Evolutionary conservation across 202 grass and related monocot species (phyloP).

Genomic region (Zoysia matrella): DNA sequence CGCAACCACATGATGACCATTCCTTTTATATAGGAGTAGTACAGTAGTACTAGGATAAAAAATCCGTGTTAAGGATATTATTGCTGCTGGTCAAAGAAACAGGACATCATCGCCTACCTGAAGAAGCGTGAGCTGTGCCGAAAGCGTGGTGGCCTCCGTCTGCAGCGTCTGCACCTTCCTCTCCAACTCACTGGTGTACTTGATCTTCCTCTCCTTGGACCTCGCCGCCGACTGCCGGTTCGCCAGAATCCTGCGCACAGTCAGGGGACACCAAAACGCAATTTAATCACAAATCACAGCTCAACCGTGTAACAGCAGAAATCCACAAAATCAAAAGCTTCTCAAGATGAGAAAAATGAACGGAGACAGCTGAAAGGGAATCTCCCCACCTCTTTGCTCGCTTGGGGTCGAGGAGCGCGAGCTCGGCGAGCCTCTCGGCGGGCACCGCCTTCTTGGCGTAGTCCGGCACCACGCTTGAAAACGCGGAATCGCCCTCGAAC

Average conservation of each 20-base stretch:
- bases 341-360: too few relatives aligned
- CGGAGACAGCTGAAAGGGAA: not conserved
- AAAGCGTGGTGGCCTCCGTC: too few relatives aligned
- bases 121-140: not conserved
- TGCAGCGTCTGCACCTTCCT: too few relatives aligned
- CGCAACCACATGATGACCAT: not conserved
- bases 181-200: not conserved
- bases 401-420: slow-evolving; percentile 87
- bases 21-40: not conserved
- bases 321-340: slow-evolving; percentile 14
- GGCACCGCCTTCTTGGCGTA: slow-evolving; percentile 92
- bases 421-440: slow-evolving; percentile 70
- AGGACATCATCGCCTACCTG: slow-evolving; percentile 55
- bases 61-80: not conserved
- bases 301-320: not conserved
- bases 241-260: slow-evolving; percentile 76
- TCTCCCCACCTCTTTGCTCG: slow-evolving; percentile 72
- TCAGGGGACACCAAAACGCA: not conserved
- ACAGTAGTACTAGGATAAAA: not conserved
- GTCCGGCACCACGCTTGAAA: slow-evolving; percentile 47
- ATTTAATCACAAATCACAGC: not conserved
- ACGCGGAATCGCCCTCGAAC: slow-evolving; percentile 74
- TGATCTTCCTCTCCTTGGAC: slow-evolving; percentile 95
- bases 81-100: slow-evolving; percentile 10
- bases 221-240: slow-evolving; percentile 46